phyloP scores from a whole-genome alignment of 148 eudicot genomes.

The Salicornia ramosissima region DNA sequence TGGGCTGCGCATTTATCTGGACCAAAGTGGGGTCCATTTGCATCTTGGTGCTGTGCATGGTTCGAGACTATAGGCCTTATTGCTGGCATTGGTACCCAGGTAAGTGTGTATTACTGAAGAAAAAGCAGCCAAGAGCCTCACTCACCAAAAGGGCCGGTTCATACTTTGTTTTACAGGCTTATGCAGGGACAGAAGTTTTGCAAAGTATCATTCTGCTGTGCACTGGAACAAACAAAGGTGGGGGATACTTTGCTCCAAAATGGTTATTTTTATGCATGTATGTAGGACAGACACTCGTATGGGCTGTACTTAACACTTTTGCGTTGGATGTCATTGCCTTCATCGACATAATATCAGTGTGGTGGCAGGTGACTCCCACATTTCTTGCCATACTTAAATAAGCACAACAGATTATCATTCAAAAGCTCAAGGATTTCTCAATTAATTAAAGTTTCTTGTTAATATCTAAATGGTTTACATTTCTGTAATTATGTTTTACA shows the following conservation, averaged over 20 bases:
- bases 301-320: conserved; percentile 66
- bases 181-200: conserved; percentile 57
- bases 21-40: conserved; percentile 66
- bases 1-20: conserved; percentile 78
- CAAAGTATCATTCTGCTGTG: conserved; percentile 53
- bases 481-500: not conserved
- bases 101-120: not conserved
- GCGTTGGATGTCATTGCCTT: conserved; percentile 57
- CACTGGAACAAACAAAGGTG: conserved; percentile 58
- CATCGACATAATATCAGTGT: conserved; percentile 51
- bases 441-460: too few relatives aligned
- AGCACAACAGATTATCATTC: too few relatives aligned
- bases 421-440: too few relatives aligned
- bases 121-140: not conserved
- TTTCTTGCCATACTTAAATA: too few relatives aligned
- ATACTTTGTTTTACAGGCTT: conserved; percentile 38
- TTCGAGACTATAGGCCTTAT: conserved; percentile 64
- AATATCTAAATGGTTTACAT: not conserved
- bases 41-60: conserved; percentile 79
- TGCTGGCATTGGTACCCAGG: conserved; percentile 67
- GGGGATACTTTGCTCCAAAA: conserved; percentile 60
- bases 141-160: not conserved
- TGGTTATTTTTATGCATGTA: conserved; percentile 64
- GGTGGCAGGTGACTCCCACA: conserved; percentile 55
- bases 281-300: conserved; percentile 42